phyloP scores from a whole-genome alignment of 495 filamentous ascomycete genomes.

The Penicillium ochrochloron region DNA sequence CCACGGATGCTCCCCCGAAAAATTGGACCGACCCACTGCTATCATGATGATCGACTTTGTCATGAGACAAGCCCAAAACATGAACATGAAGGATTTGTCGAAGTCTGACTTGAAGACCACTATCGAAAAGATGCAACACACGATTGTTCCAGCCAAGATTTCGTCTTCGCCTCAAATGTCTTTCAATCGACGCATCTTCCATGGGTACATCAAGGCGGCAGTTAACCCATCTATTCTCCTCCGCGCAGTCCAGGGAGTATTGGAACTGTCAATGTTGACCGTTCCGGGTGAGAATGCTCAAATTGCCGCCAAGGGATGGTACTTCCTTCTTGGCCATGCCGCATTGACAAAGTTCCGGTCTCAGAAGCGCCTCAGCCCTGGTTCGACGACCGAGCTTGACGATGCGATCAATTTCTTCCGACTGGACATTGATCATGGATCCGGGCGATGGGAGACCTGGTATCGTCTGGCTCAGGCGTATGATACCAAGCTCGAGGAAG shows the following conservation, averaged over 20 bases:
- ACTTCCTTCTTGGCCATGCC: conserved; percentile 87
- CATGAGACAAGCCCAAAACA: conserved; percentile 74
- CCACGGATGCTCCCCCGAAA: conserved; percentile 74
- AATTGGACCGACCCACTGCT: conserved; percentile 75
- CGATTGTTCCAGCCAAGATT: conserved; percentile 67
- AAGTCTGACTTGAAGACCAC: conserved; percentile 86
- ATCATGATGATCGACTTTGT: conserved; percentile 81
- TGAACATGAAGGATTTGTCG: conserved; percentile 88
- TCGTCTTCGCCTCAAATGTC: conserved; percentile 69
- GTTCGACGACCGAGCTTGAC: conserved; percentile 83
- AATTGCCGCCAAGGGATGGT: conserved; percentile 86
- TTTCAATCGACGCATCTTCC: conserved; percentile 76
- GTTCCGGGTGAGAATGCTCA: conserved; percentile 55
- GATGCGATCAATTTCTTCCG: conserved; percentile 81
- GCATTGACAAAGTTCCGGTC: conserved; percentile 85
- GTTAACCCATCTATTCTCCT: conserved; percentile 84
- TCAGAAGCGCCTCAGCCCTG: conserved; percentile 76
- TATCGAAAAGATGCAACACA: conserved; percentile 85
- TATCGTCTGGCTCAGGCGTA: conserved; percentile 91
- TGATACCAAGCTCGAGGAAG: conserved; percentile 89
- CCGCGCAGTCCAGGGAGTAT: conserved; percentile 74
- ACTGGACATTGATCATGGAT: conserved; percentile 83
- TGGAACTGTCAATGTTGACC: conserved; percentile 59
- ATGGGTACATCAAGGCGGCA: conserved; percentile 74
- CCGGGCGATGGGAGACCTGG: conserved; percentile 94